Evolutionary conservation across 225 moss, liverwort and hornwort genomes (phyloP), one percentile per base, ranked within the genome.

Genomic region (Marchantia paleacea): DNA sequence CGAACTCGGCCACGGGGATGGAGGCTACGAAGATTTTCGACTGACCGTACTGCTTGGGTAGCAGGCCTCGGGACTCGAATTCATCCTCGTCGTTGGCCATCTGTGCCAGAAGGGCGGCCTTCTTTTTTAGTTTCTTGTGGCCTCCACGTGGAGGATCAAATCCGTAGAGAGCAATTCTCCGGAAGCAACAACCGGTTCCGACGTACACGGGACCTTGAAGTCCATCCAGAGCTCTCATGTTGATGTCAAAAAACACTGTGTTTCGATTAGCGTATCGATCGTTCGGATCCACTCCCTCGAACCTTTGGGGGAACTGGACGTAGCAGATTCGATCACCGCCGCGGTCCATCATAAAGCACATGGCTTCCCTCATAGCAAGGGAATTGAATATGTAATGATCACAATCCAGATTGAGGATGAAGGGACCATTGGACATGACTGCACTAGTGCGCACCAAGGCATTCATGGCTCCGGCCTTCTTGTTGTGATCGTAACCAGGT

Each of bases 391-490:
- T 90, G 82, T 93, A 91, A 70, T 96, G 96, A 86, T 96, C 96
- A 78, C 96, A 96, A 89, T 96, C 96, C 48, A 96, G 86, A 86
- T 96, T 96, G 80, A 96, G 92, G 25, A 96, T 96, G 82, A 94
- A 96, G 28, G 96, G 82, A 1, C 96, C 96, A 55, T 96, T 96
- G 63, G 96, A 96, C 96, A 96, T 96, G 78, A 96, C 85, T 3
- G 96, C 96, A 50, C 94, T 94, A 12, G 94, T 94, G 74, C 96
- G 88, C 57, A 96, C 96, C 0, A 96, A 84, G 8, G 96, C 96
- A 61, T 96, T 96, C 96, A 96, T 96, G 65, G 96, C 96, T n/a
- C 96, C 96, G 9, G 96, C 96, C 83, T 96, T 96, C 74, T 96
- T 96, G 84, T 96, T 96, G 81, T 96, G 96, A 70, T 96, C 96